Evolutionary conservation across 139 green algal genomes (phyloP).

Genomic region (Tetraselmis striata): DNA sequence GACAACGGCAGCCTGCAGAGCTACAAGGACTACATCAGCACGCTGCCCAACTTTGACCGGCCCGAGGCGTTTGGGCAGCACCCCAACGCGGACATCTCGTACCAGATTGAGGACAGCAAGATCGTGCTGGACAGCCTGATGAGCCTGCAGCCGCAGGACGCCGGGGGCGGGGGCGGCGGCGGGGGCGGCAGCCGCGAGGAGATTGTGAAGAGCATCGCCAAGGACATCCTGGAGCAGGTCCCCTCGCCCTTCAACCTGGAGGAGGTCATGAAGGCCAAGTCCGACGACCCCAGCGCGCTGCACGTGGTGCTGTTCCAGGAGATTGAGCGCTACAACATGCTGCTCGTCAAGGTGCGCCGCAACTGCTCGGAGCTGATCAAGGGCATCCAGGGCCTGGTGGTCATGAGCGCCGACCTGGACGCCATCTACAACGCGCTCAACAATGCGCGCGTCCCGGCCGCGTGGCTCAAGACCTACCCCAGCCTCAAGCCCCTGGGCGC

Average conservation of each 20-base stretch:
- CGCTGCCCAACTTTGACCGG: slow-evolving; percentile 53
- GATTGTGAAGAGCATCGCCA: slow-evolving; percentile 52
- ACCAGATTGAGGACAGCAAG: slow-evolving; percentile 71
- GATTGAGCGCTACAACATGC: slow-evolving; percentile 80
- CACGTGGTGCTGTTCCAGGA: slow-evolving; percentile 86
- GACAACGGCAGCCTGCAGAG: slow-evolving; percentile 47
- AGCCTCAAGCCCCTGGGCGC: slow-evolving; percentile 70
- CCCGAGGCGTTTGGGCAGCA: slow-evolving; percentile 85
- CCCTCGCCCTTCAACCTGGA: slow-evolving; percentile 69
- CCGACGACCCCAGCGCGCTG: slow-evolving; percentile 63
- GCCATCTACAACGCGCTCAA: slow-evolving; percentile 62
- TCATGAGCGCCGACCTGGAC: slow-evolving; percentile 80
- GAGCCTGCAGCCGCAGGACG: slow-evolving; percentile 45
- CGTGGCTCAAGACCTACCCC: slow-evolving; percentile 76
- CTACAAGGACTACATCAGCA: slow-evolving; percentile 59
- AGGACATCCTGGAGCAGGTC: slow-evolving; percentile 58
- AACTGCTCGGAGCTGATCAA: slow-evolving; percentile 54
- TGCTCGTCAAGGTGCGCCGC: slow-evolving; percentile 51
- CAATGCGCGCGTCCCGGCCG: slow-evolving; percentile 40
- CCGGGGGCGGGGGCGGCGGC: slow-evolving; percentile 14
- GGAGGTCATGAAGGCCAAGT: slow-evolving; percentile 65
- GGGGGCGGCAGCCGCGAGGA: slow-evolving; percentile 36
- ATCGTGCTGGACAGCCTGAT: slow-evolving; percentile 65
- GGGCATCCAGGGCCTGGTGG: slow-evolving; percentile 77
- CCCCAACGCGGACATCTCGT: slow-evolving; percentile 82